Base-by-base conservation (phyloP, 257 asterid genomes). In the Echites panduratus region DNA sequence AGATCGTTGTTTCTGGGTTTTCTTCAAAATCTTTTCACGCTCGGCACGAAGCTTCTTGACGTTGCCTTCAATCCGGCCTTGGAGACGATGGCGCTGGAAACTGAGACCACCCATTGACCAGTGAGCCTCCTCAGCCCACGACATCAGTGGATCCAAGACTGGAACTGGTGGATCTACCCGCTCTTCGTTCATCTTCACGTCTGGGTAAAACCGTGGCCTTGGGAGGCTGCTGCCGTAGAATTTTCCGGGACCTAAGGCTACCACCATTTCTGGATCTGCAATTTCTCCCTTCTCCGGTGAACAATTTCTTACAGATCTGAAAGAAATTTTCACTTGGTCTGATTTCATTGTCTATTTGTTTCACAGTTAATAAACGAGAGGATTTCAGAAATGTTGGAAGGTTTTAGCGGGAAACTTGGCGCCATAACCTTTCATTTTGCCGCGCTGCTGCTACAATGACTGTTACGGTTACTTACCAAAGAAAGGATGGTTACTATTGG, bases 41-140 rank as follows among this genome's bases (percentile, higher is more conserved):
- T 93, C 96, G 3, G 82, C 80, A 13, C 92, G 87, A 24, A 93
- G 89, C 66, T 76, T 88, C 65, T 82, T 77, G n/a, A 94, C 81
- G 47, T 83, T 89, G 7, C 99, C 97, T 84, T 91, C 98, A 77
- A 91, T 91, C 11, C 95, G 85, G 72, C 99, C 99, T 62, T 93
- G 98, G 80, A 93, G 87, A 61, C 98, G 96, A 79, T 79, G 90
- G 77, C 96, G 96, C 79, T 71, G 77, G 89, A 85, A 70, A 54
- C 84, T 91, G 70, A 89, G 83, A 59, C 96, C 98, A 2, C 98
- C 97, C 98, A 93, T 93, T 8, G 96, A 89, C 98, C 97, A 93
- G 79, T 93, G 98, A 8, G 96, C 97, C 69, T 89, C 96, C 48
- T 86, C 52, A 20, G 98, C 96, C 98, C 98, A 94, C 9, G 85